Percentiles rank a stretch among this genome's conserved stretches.
phyloP scores from a whole-genome alignment of 2,329 filamentous ascomycete species.

The Aspergillus melleus region DNA sequence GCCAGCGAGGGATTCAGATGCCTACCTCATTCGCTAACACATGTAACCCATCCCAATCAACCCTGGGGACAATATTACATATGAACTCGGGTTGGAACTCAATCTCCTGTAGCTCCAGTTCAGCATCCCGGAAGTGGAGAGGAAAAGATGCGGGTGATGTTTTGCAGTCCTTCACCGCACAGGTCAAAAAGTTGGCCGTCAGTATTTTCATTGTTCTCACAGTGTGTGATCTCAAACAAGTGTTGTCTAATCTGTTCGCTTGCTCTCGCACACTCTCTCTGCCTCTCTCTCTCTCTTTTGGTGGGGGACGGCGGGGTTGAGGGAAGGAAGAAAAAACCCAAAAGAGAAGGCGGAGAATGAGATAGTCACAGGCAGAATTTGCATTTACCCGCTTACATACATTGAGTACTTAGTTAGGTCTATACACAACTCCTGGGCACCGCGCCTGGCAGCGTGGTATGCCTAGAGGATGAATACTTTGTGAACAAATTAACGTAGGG shows the following conservation, averaged over 20 bases:
- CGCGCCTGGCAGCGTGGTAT: no score
- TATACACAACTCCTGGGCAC: no score
- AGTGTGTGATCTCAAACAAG: not conserved
- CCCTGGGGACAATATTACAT: slow-evolving; percentile 77
- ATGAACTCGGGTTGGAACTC: slow-evolving; percentile 80
- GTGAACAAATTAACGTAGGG: no score
- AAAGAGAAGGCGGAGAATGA: no score
- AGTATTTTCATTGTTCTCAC: slow-evolving; percentile 76
- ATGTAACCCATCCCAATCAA: slow-evolving; percentile 84
- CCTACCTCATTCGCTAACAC: slow-evolving; percentile 67
- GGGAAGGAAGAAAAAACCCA: no score
- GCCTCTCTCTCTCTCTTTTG: not conserved
- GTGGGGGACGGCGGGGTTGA: no score
- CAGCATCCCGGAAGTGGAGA: slow-evolving; percentile 86
- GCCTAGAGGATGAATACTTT: no score
- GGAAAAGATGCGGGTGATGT: slow-evolving; percentile 76
- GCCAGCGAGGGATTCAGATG: not conserved
- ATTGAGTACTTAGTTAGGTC: no score
- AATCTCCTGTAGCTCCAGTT: slow-evolving; percentile 80
- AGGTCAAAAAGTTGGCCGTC: slow-evolving; percentile 94
- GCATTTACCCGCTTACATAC: no score
- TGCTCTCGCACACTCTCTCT: not conserved
- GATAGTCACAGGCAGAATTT: no score
- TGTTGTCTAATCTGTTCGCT: not conserved
- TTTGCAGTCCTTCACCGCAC: slow-evolving; percentile 94